Evolutionary conservation across 148 eudicot species (phyloP), one percentile per base, ranked within the genome.

Genomic region (Cornus controversa): DNA sequence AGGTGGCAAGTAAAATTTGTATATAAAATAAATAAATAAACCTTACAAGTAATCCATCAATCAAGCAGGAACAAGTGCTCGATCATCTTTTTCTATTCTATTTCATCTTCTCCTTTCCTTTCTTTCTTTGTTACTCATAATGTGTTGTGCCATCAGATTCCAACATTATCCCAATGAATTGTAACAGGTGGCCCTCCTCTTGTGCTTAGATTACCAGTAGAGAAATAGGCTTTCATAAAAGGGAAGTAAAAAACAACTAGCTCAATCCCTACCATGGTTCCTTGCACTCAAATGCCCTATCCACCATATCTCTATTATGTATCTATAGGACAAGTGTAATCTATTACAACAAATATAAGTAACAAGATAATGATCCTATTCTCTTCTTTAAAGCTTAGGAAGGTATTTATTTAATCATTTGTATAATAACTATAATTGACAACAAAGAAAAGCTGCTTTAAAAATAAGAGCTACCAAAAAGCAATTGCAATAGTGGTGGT

Each of bases 61-160:
- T 16, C 57, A 13, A 50, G 1, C 57, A 50, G 20, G 57, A 50
- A 50, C 57, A 11, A 13, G 57, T 50, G 18, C 57, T 50, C 53
- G 6, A 2, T 4, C 18, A 50, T 50, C 20, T 50, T 50, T 50
- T 50, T 13, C 4, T 47, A 47, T 47, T 4, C 14, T 9, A 3
- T 47, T 11, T 47, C 53, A 36, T 36, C 37, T 2, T 36, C 37
- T 2, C 6, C 37, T 36, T 6, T 57, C 25, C 26, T 62, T 42
- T 11, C n/a, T 36, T 27, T 78, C 57, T n/a, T 75, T 75, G 42
- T 69, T 66, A 69, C 20, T 50, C 37, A 22, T 26, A 73, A 11
- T 42, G 65, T 63, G 27, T 73, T 82, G 81, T 78, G 66, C 76
- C 81, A 69, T 66, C 54, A 71, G 78, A 75, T 79, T 79, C 82